Percentiles rank a stretch among this genome's conserved stretches.
These are phyloP conservation scores for Yarrowia alimentaria DNA, from an alignment of 805 yeast species.

Conservation along the genomic window DNA sequence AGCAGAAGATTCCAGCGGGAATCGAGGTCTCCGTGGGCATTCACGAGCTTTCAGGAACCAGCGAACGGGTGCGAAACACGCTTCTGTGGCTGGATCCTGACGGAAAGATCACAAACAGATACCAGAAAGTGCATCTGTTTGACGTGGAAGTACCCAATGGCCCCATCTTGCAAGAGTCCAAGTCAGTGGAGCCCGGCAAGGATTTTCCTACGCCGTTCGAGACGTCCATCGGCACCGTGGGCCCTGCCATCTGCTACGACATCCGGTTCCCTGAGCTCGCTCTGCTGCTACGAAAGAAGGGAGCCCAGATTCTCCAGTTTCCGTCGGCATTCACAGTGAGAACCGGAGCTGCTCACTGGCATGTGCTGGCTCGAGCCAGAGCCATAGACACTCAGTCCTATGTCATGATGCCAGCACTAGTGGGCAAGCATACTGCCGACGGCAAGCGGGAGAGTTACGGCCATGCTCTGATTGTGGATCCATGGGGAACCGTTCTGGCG, in stretches of 20 bases:
- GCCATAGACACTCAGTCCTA: constrained; percentile 87
- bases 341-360: constrained; percentile 94
- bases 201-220: constrained; percentile 53
- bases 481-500: constrained; percentile 81
- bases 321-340: constrained; percentile 93
- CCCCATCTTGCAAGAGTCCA: constrained; percentile 73
- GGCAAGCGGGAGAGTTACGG: constrained; percentile 76
- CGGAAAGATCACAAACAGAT: constrained; percentile 66
- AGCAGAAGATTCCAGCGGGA: constrained; percentile 41
- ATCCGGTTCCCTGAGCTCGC: constrained; percentile 84
- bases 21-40: constrained; percentile 80
- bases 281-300: constrained; percentile 56
- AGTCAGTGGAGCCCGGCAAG: constrained; percentile 77
- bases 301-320: constrained; percentile 74
- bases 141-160: constrained; percentile 77
- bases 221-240: constrained; percentile 54
- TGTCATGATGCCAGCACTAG: constrained; percentile 86
- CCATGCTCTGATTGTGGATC: constrained; percentile 81
- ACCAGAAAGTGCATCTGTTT: constrained; percentile 84
- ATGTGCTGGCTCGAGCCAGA: constrained; percentile 69
- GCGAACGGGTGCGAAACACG: constrained; percentile 64
- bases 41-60: constrained; percentile 62
- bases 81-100: constrained; percentile 63
- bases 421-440: constrained; percentile 65
- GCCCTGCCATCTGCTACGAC: constrained; percentile 62